These are phyloP conservation scores for Austroboletus eburneus DNA, from an alignment of 768 basidiomycete species.

Conservation along the genomic window DNA sequence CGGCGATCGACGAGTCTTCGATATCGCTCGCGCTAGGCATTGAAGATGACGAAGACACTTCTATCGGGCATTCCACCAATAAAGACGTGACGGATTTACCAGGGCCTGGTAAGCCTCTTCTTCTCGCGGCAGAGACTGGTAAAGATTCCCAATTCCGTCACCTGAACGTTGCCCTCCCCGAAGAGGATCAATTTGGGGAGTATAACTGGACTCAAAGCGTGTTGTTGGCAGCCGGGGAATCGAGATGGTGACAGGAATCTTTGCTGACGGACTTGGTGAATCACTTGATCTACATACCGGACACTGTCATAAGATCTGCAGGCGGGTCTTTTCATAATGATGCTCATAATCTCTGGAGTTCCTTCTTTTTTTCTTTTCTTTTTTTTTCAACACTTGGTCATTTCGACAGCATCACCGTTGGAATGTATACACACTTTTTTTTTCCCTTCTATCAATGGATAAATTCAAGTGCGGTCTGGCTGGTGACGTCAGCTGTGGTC, in stretches of 20 bases:
- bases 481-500: constrained; percentile 21
- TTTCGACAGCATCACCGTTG: too few relatives aligned
- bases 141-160: constrained; percentile 24
- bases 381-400: too few relatives aligned
- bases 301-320: constrained; percentile 27
- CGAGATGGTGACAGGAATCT: constrained; percentile 26
- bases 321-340: constrained; percentile 26
- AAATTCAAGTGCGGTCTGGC: background rate
- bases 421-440: constrained; percentile 21
- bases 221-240: constrained; percentile 60
- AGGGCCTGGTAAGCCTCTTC: constrained; percentile 1
- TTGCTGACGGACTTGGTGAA: constrained; percentile 8
- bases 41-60: constrained; percentile 27
- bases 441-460: background rate
- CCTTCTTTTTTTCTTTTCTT: too few relatives aligned
- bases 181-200: constrained; percentile 40
- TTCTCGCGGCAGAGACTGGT: constrained; percentile 16
- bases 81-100: constrained; percentile 12
- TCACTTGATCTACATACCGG: constrained; percentile 13
- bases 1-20: constrained; percentile 55
- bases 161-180: constrained; percentile 23
- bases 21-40: constrained; percentile 35
- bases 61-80: constrained; percentile 10
- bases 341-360: too few relatives aligned
- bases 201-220: constrained; percentile 77